A percentile compares a stretch with the other conserved stretches of the same genome.
Evolutionary conservation across 805 yeast species (phyloP).

Genomic region (Kodamaea kaohsiungensis): DNA sequence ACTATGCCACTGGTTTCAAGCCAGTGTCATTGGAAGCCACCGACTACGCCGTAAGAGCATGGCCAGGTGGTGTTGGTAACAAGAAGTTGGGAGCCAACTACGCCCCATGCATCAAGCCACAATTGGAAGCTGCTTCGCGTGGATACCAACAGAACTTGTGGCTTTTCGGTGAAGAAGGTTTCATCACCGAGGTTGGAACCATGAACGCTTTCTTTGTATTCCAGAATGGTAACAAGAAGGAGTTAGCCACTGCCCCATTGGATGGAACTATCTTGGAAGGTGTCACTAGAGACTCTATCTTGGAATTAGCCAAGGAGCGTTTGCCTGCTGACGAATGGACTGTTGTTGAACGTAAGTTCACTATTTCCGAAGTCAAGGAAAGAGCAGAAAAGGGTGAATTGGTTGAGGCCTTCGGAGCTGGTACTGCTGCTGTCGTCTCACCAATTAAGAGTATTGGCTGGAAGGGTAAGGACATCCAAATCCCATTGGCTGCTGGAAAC

Average conservation of each 20-base stretch:
- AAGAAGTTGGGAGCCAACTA: slow-evolving; percentile 96
- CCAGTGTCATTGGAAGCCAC: slow-evolving; percentile 95
- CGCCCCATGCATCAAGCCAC: slow-evolving; percentile 94
- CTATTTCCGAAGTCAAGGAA: slow-evolving; percentile 78
- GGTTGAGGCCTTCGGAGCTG: slow-evolving; percentile 94
- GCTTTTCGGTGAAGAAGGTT: slow-evolving; percentile 87
- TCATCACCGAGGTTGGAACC: slow-evolving; percentile 95
- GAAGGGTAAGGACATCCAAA: slow-evolving; percentile 67
- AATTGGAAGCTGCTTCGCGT: slow-evolving; percentile 81
- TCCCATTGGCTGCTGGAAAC: slow-evolving; percentile 80
- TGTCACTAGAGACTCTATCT: slow-evolving; percentile 89
- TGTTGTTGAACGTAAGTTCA: slow-evolving; percentile 77
- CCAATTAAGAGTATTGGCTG: slow-evolving; percentile 89
- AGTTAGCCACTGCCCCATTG: slow-evolving; percentile 92
- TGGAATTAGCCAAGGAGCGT: slow-evolving; percentile 73
- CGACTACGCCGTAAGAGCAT: slow-evolving; percentile 94
- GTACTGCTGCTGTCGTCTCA: slow-evolving; percentile 96
- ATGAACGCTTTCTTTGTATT: slow-evolving; percentile 94
- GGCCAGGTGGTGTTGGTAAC: slow-evolving; percentile 99
- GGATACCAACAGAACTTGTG: slow-evolving; percentile 97
- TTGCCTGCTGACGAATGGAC: slow-evolving; percentile 79
- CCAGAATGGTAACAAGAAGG: slow-evolving; percentile 75
- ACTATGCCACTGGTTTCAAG: slow-evolving; percentile 92
- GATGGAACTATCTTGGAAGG: slow-evolving; percentile 98
- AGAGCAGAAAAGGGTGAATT: slow-evolving; percentile 78